Evolutionary conservation across 2,329 filamentous ascomycete genomes (phyloP), one percentile per base, ranked within the genome.

Genomic region (Hawksworthiomyces lignivorus): DNA sequence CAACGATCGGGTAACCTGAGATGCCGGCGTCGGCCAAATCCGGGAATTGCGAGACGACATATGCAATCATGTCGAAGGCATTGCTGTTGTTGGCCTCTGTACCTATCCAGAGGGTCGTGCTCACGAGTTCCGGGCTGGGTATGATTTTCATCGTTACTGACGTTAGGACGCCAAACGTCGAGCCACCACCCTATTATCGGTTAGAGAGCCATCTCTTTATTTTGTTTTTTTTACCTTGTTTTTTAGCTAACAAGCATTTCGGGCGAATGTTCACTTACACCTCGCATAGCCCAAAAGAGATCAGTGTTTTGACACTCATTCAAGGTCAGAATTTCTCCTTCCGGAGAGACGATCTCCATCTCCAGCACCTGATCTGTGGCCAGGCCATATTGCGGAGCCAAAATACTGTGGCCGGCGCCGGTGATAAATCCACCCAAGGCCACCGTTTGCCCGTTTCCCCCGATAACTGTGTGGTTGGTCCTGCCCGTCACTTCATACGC

Each of bases 281-380:
- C 77, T 44, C 72, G 61, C 47, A 81, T 63, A 0, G 79, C 79
- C 79, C 78, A 84, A 55, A 80, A 82, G 1, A 84, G 57, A 41
- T 82, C 77, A 0, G 59, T 44, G 41, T 81, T 66, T 29, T 72
- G 62, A 10, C 69, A 65, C 29, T 72, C 70, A 36, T 73, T 78
- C 1, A 70, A 66, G 0, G 61, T 66, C 3, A 79, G 31, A 6
- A 73, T 30, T 61, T 7, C 68, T 54, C 0, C 78, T 77, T 4
- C 52, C 50, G 0, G 70, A 70, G 71, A 73, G 1, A 83, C 69
- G 1, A 80, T 59, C 22, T 77, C 68, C 58, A 74, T 68, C 49
- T 79, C 66, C 4, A 83, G 56, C 2, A 78, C 72, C 31, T 82
- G 71, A 49, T 84, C 80, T 1, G 73, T 75, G 3, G 62, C 79